Percentiles rank a stretch among this genome's conserved stretches.
Evolutionary conservation across 768 basidiomycete species (phyloP).

Genomic region (Gloeostereum incarnatum): DNA sequence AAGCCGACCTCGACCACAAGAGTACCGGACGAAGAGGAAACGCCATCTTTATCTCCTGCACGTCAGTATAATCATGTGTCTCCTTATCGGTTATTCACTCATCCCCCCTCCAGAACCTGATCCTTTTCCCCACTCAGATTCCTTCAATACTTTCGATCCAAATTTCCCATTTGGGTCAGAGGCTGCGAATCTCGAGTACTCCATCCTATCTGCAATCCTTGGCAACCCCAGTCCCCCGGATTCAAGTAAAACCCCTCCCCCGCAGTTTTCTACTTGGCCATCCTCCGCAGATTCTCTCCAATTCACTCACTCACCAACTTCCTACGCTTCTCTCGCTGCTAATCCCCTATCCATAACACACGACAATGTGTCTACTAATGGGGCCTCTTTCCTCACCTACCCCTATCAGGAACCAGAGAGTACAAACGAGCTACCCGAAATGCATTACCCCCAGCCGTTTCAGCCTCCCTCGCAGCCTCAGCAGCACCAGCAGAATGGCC

Average conservation of each 20-base stretch:
- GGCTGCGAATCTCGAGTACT: conserved; percentile 91
- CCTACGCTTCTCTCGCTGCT: conserved; percentile 3
- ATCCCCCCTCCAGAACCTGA: conserved; percentile 40
- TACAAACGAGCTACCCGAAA: conserved; percentile 26
- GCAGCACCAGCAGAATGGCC: too few relatives aligned
- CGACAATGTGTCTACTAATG: background rate
- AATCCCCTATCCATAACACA: background rate
- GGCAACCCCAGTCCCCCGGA: conserved; percentile 62
- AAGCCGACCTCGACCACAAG: conserved; percentile 22
- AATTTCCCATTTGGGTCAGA: conserved; percentile 72
- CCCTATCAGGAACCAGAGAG: conserved; percentile 28
- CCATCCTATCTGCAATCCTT: conserved; percentile 86
- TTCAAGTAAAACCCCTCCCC: conserved; percentile 27
- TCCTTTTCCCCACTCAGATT: conserved; percentile 43
- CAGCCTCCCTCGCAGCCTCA: conserved; percentile 17
- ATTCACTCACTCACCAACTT: conserved; percentile 22
- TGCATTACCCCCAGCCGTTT: conserved; percentile 23
- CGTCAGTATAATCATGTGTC: conserved; percentile 16
- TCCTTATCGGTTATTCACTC: conserved; percentile 8
- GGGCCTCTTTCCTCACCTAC: conserved; percentile 34
- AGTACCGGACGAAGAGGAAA: conserved; percentile 23
- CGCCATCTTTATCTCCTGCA: conserved; percentile 18
- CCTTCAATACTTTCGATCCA: conserved; percentile 53
- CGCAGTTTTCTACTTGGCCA: conserved; percentile 33
- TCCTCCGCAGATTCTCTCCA: conserved; percentile 22